A percentile compares a stretch with the other conserved stretches of the same genome.
phyloP scores from a whole-genome alignment of 495 filamentous ascomycete species.

The Lasiosphaeria miniovina region DNA sequence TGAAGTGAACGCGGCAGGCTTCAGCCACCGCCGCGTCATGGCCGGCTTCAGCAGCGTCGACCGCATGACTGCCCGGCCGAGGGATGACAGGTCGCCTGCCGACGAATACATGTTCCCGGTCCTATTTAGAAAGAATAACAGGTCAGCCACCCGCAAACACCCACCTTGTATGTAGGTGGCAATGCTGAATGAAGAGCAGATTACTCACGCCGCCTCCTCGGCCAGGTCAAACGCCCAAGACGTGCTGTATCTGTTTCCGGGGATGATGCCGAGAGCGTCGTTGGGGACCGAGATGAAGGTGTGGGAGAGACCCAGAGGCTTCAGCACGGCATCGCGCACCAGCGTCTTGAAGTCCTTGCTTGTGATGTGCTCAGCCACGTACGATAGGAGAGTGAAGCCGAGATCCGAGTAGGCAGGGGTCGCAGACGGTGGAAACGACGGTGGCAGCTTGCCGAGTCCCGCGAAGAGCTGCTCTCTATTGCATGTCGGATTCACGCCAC shows the following conservation, averaged over 20 bases:
- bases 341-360: conserved; percentile 34
- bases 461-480: conserved; percentile 40
- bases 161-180: not conserved
- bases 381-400: conserved; percentile 37
- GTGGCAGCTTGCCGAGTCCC: conserved; percentile 33
- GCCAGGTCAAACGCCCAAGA: conserved; percentile 33
- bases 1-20: conserved; percentile 50
- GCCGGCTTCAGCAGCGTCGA: conserved; percentile 45
- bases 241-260: conserved; percentile 27
- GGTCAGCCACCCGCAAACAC: not conserved
- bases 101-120: conserved; percentile 58
- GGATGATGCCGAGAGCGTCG: conserved; percentile 35
- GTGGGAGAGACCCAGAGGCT: conserved; percentile 43
- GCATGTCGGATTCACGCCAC: conserved; percentile 38
- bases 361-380: conserved; percentile 39
- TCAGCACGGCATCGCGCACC: conserved; percentile 38
- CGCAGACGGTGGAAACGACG: conserved; percentile 33
- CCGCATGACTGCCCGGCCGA: conserved; percentile 54
- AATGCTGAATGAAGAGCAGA: not conserved
- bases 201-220: conserved; percentile 35
- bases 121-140: conserved; percentile 17
- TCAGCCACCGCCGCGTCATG: conserved; percentile 55
- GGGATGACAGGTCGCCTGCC: conserved; percentile 44
- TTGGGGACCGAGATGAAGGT: conserved; percentile 34
- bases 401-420: conserved; percentile 43